A percentile compares a stretch with the other conserved stretches of the same genome.
phyloP scores from a whole-genome alignment of 2,329 filamentous ascomycete species.

The Xylariales sp. region DNA sequence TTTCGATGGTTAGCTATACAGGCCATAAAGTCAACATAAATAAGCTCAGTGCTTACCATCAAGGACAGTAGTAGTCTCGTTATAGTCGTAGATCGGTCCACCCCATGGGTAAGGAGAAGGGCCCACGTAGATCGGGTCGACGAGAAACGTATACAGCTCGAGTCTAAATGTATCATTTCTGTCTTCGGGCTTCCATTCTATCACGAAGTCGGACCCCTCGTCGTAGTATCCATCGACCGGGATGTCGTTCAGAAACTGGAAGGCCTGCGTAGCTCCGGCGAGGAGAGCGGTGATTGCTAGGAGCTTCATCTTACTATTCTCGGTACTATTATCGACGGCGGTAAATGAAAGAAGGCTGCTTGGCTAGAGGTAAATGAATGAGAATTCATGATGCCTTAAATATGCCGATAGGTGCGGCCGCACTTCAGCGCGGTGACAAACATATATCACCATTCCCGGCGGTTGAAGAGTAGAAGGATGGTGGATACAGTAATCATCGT shows the following conservation, averaged over 20 bases:
- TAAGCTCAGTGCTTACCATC: constrained; percentile 11
- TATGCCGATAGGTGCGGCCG: constrained; percentile 10
- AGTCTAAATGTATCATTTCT: constrained; percentile 27
- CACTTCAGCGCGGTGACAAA: neutral
- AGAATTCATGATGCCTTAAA: constrained; percentile 15
- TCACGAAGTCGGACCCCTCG: constrained; percentile 24
- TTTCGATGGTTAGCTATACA: constrained; percentile 5
- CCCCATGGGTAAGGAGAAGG: constrained; percentile 2
- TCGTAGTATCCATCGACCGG: constrained; percentile 26
- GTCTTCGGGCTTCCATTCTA: constrained; percentile 20
- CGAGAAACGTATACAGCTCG: constrained; percentile 24
- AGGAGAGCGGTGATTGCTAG: constrained; percentile 22
- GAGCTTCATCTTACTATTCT: constrained; percentile 17
- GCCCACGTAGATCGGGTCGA: constrained; percentile 18
- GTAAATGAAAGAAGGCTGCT: neutral
- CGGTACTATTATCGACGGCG: neutral
- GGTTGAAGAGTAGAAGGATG: neutral
- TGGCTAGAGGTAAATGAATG: neutral
- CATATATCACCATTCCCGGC: neutral
- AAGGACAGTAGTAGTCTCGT: constrained; percentile 28
- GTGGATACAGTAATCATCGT: constrained; percentile 23
- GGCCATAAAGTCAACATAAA: neutral
- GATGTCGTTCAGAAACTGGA: constrained; percentile 27
- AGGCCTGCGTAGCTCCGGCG: constrained; percentile 25
- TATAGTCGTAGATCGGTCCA: constrained; percentile 20